Evolutionary conservation across 768 basidiomycete genomes (phyloP).

Genomic region (Mycena polygramma): DNA sequence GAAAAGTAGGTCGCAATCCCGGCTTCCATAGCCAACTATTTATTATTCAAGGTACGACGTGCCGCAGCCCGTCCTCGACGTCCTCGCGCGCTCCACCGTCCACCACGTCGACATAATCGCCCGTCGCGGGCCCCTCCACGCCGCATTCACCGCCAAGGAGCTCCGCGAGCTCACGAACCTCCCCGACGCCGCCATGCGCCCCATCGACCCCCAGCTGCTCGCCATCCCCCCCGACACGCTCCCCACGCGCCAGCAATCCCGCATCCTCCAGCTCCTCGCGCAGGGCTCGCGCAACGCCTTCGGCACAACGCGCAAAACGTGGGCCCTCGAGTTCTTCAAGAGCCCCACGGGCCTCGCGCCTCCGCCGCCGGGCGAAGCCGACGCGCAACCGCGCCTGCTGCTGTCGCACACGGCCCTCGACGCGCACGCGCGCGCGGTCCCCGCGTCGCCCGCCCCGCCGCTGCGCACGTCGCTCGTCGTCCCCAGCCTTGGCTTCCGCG

Average conservation of each 20-base stretch:
- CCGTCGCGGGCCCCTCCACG: constrained; percentile 89
- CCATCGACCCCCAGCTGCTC: constrained; percentile 64
- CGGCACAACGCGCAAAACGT: constrained; percentile 72
- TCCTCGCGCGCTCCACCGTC: constrained; percentile 72
- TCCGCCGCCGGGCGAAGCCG: constrained; percentile 34
- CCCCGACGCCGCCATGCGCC: constrained; percentile 75
- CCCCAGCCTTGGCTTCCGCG: constrained; percentile 89
- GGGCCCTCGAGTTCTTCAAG: constrained; percentile 87
- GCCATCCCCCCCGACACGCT: constrained; percentile 47
- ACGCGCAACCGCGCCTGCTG: constrained; percentile 54
- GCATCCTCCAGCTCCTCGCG: constrained; percentile 73
- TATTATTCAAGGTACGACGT: constrained; percentile 69
- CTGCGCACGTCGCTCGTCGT: constrained; percentile 83
- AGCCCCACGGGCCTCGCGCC: constrained; percentile 67
- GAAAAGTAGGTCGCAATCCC: constrained; percentile 42
- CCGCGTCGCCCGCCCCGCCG: constrained; percentile 66
- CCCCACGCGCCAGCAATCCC: constrained; percentile 73
- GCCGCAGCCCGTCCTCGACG: constrained; percentile 78
- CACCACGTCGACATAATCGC: constrained; percentile 87
- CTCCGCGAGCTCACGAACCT: constrained; percentile 85
- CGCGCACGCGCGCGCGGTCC: constrained; percentile 59
- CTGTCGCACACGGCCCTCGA: constrained; percentile 75
- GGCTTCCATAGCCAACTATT: neutral
- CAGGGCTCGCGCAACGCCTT: constrained; percentile 69
- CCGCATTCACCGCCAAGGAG: constrained; percentile 94